Evolutionary conservation across 1,139 yeast genomes (phyloP).

Genomic region (Hemisphaericaspora xylanilytica): DNA sequence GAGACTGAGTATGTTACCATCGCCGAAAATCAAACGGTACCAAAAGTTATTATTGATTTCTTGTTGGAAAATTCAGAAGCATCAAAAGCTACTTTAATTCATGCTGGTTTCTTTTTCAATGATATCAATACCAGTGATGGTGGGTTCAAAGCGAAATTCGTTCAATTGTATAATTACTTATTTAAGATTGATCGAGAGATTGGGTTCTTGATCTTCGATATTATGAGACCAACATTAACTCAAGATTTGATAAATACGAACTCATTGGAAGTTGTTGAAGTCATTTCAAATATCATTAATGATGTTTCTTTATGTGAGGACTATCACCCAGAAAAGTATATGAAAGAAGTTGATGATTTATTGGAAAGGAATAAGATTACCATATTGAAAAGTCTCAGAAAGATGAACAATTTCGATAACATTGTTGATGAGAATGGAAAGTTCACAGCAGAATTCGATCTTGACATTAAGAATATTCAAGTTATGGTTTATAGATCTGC

Average conservation of each 20-base stretch:
- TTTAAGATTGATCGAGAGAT: constrained; percentile 33
- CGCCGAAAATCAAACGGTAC: constrained; percentile 42
- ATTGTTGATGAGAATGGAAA: constrained; percentile 15
- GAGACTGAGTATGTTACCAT: constrained; percentile 23
- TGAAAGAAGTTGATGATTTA: constrained; percentile 16
- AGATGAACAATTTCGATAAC: constrained; percentile 18
- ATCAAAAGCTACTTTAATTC: constrained; percentile 48
- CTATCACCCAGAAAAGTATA: constrained; percentile 21
- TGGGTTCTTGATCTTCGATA: constrained; percentile 47
- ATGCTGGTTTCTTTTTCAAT: constrained; percentile 50
- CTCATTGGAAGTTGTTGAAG: constrained; percentile 28
- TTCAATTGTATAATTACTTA: constrained; percentile 47
- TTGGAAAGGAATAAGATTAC: constrained; percentile 15
- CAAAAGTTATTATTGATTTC: constrained; percentile 49
- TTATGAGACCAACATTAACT: constrained; percentile 41
- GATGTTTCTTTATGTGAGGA: constrained; percentile 20
- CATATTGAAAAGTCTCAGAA: constrained; percentile 15
- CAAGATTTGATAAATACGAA: constrained; percentile 31
- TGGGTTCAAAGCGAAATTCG: constrained; percentile 50
- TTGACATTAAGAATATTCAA: constrained; percentile 26
- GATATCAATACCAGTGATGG: constrained; percentile 43
- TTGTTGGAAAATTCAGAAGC: constrained; percentile 39
- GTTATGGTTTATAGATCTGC: constrained; percentile 42
- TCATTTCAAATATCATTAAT: constrained; percentile 28
- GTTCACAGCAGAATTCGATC: constrained; percentile 15